Evolutionary conservation across 208 protist genomes (phyloP).

Genomic region (Acanthamoeba royreba): DNA sequence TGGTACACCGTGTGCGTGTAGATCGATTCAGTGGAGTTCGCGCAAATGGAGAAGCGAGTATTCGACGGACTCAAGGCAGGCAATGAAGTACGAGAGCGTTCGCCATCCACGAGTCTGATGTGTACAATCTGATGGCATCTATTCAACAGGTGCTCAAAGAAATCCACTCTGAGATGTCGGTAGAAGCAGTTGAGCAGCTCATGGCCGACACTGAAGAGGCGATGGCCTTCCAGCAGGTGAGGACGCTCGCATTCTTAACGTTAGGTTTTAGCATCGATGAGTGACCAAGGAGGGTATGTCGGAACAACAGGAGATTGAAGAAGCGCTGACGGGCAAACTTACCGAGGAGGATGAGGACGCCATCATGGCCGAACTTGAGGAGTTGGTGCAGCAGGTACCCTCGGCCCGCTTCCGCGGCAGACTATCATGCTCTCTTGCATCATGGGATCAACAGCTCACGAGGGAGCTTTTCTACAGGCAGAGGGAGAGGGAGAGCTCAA

Average conservation of each 20-base stretch:
- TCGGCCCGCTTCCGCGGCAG: no score
- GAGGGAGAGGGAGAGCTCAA: no score
- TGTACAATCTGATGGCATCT: not conserved
- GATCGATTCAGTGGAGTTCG: slow-evolving; percentile 64
- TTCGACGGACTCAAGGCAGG: slow-evolving; percentile 60
- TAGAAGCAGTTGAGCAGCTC: slow-evolving; percentile 65
- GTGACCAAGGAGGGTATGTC: not conserved
- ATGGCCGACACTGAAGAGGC: slow-evolving; percentile 69
- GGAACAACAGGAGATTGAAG: slow-evolving; percentile 48
- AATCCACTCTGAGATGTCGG: slow-evolving; percentile 62
- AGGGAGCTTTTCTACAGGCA: no score
- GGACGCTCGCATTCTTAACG: not conserved
- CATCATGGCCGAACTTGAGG: slow-evolving; percentile 57
- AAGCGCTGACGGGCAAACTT: slow-evolving; percentile 54
- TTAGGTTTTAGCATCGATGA: not conserved
- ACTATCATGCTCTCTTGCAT: no score
- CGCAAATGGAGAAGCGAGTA: slow-evolving; percentile 61
- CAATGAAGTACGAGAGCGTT: slow-evolving; percentile 37
- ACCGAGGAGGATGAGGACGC: slow-evolving; percentile 58
- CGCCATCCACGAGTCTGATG: not conserved
- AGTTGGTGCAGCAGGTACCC: slow-evolving; percentile 21
- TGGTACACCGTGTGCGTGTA: not conserved
- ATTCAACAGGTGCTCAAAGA: slow-evolving; percentile 34
- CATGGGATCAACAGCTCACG: no score
- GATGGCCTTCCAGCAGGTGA: slow-evolving; percentile 58